Evolutionary conservation across 306 rosid genomes (phyloP), one percentile per base, ranked within the genome.

Genomic region (Sicyos edulis): DNA sequence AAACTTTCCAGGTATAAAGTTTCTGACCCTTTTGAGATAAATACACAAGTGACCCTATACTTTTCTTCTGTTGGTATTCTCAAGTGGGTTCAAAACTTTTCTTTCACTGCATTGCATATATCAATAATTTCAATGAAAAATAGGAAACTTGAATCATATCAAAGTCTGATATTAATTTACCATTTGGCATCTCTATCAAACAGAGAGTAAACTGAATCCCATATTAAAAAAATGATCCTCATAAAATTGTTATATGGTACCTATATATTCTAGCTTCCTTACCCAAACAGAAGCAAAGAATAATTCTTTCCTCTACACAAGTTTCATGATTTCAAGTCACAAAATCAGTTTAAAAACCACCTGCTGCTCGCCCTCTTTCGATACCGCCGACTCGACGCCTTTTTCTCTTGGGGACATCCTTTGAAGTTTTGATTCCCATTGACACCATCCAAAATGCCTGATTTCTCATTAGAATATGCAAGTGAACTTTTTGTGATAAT

Each of bases 231-330:
- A 6, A 56, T 56, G 14, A 37, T 62, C 15, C 20, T 29, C 2
- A 32, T 29, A 60, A 26, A 60, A 60, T 4, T 34, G 44, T 37
- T 32, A 3, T n/a, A n/a, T n/a, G n/a, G 12, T 24, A 42, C 21
- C 68, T 0, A 11, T 22, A 42, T 67, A 32, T 2, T 51, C 20
- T 67, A 67, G 40, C 72, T 67, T 45, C 55, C 56, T 47, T 45
- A 13, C 72, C 55, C 20, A 47, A 0, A 45, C 56, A 12, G 13
- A 67, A 67, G 72, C 55, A 67, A 67, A 67, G 72, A 67, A 67
- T 67, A 8, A 67, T 67, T 67, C 72, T 44, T 67, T 47, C 55
- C 55, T 67, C 53, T 12, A 21, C 72, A 13, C 3, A 7, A 67
- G 72, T 45, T 21, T 51, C 72, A 21, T 21, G 17, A 37, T 44